These are phyloP conservation scores for Seiridium cupressi DNA, from an alignment of 2,329 filamentous ascomycete genomes.

Conservation along the genomic window DNA sequence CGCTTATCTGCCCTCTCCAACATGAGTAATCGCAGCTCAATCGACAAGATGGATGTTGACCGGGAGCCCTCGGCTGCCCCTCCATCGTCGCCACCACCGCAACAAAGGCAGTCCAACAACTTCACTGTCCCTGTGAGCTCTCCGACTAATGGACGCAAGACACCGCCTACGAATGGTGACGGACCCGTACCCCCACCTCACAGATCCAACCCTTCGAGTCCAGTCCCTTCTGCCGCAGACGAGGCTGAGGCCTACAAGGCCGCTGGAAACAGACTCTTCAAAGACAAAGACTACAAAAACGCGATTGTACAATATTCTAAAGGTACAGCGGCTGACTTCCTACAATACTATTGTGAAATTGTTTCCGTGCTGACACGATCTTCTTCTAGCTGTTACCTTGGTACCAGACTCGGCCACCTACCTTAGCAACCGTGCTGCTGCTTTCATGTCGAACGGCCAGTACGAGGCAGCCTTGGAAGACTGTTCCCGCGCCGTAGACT, in stretches of 20 bases:
- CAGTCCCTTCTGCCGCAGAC: slow-evolving; percentile 54
- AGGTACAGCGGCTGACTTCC: slow-evolving; percentile 53
- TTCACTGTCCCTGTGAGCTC: slow-evolving; percentile 50
- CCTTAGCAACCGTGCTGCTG: slow-evolving; percentile 90
- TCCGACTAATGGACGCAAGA: slow-evolving; percentile 38
- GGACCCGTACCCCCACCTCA: slow-evolving; percentile 72
- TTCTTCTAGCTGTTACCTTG: slow-evolving; percentile 78
- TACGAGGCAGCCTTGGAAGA: slow-evolving; percentile 83
- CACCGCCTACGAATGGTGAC: slow-evolving; percentile 25
- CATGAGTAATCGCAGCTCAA: slow-evolving; percentile 59
- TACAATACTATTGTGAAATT: slow-evolving; percentile 10
- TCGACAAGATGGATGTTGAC: slow-evolving; percentile 69
- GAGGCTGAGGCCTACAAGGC: slow-evolving; percentile 92
- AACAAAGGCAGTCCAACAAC: slow-evolving; percentile 35
- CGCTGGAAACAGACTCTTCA: slow-evolving; percentile 94
- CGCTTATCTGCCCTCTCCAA: slow-evolving; percentile 67
- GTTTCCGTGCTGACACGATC: slow-evolving; percentile 8
- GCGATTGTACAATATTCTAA: slow-evolving; percentile 94
- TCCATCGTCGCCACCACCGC: slow-evolving; percentile 47
- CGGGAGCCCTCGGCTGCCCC: slow-evolving; percentile 54
- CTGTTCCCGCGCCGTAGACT: slow-evolving; percentile 75
- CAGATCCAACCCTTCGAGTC: slow-evolving; percentile 61
- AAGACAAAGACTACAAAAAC: slow-evolving; percentile 83
- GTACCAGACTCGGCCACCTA: slow-evolving; percentile 86
- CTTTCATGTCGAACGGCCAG: slow-evolving; percentile 83